phyloP scores from a whole-genome alignment of 164 flowering plant species.

The Chimonanthus salicifolius region DNA sequence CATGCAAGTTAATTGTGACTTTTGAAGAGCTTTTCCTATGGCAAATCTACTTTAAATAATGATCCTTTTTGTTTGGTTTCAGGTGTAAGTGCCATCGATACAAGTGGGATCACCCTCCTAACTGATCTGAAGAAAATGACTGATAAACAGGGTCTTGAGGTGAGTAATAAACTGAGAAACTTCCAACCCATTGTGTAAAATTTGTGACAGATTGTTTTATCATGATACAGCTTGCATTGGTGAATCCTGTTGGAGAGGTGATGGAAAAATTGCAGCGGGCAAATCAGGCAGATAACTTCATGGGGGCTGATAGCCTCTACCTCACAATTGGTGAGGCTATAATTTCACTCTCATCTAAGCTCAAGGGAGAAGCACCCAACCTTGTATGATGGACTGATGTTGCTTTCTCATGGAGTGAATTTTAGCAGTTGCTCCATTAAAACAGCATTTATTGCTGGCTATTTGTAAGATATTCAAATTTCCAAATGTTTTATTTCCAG shows the following conservation, averaged over 20 bases:
- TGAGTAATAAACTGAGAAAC: slow-evolving; percentile 13
- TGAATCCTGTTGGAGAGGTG: slow-evolving; percentile 81
- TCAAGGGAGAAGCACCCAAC: slow-evolving; percentile 31
- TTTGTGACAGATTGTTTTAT: background rate
- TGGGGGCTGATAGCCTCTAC: slow-evolving; percentile 47
- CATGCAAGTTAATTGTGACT: background rate
- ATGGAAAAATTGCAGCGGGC: slow-evolving; percentile 60
- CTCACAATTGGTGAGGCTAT: slow-evolving; percentile 85
- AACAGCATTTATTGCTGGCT: background rate
- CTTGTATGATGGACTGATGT: slow-evolving; percentile 8
- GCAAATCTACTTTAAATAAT: background rate
- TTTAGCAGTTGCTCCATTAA: background rate
- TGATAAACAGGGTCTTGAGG: slow-evolving; percentile 56
- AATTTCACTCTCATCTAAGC: slow-evolving; percentile 36
- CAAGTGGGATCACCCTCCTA: slow-evolving; percentile 61
- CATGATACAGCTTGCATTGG: slow-evolving; percentile 60
- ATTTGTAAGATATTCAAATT: too few species aligned
- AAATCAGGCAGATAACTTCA: slow-evolving; percentile 35
- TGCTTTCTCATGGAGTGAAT: background rate
- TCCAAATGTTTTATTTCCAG: background rate
- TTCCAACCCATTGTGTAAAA: background rate
- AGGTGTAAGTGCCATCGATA: slow-evolving; percentile 80
- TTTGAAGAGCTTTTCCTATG: background rate
- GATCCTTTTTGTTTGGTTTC: slow-evolving; percentile 6
- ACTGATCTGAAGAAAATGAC: slow-evolving; percentile 52